Evolutionary conservation across 2,329 filamentous ascomycete species (phyloP).

Genomic region (Helicocarpus griseus): DNA sequence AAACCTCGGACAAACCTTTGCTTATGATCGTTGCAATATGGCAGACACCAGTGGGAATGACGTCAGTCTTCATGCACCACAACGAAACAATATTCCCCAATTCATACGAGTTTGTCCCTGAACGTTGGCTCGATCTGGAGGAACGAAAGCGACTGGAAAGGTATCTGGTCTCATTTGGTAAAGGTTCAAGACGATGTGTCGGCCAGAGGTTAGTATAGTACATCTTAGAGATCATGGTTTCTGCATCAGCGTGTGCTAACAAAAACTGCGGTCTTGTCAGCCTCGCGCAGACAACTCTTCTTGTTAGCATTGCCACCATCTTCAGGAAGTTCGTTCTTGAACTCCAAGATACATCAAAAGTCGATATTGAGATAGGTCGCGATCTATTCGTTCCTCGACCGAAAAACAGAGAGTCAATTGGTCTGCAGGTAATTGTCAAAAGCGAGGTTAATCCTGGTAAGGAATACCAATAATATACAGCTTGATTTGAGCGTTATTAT

Average conservation of each 20-base stretch:
- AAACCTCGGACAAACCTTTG: background rate
- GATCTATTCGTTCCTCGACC: slow-evolving; percentile 11
- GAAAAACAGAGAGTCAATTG: slow-evolving; percentile 3
- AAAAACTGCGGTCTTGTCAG: slow-evolving; percentile 1
- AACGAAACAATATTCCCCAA: slow-evolving; percentile 17
- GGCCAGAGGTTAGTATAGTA: slow-evolving; percentile 15
- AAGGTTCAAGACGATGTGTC: slow-evolving; percentile 15
- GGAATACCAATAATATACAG: no score
- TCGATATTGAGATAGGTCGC: slow-evolving; percentile 15
- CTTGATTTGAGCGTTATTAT: no score
- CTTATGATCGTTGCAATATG: background rate
- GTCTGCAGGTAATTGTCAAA: background rate
- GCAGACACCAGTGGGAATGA: slow-evolving; percentile 17
- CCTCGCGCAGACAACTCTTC: slow-evolving; percentile 12
- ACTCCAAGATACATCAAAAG: slow-evolving; percentile 7
- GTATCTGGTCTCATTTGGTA: slow-evolving; percentile 16
- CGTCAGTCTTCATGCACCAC: slow-evolving; percentile 14
- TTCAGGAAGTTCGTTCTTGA: slow-evolving; percentile 10
- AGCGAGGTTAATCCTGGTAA: background rate
- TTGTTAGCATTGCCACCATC: slow-evolving; percentile 7
- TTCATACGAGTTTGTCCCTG: slow-evolving; percentile 14
- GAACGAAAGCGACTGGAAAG: slow-evolving; percentile 12
- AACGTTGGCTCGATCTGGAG: slow-evolving; percentile 17
- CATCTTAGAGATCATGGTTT: background rate
- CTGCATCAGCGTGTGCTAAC: background rate